Conservation (phyloP, 305 asterid species). For the Andrographis paniculata region DNA sequence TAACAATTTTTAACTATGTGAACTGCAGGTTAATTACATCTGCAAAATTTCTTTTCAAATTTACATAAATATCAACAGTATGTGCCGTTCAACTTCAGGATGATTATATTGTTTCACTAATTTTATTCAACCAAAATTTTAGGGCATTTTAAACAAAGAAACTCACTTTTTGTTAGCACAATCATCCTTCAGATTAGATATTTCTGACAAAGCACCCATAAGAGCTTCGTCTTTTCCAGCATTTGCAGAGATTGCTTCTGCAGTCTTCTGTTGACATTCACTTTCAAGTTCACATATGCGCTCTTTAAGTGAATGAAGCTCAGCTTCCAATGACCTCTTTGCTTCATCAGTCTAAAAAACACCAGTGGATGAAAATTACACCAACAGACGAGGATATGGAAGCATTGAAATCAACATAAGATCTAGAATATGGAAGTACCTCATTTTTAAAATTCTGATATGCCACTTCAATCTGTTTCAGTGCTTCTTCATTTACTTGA, state of each 20-base stretch:
- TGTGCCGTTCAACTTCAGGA: no score
- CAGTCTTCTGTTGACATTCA: slow-evolving; percentile 52
- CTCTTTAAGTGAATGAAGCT: slow-evolving; percentile 46
- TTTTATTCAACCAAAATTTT: not conserved
- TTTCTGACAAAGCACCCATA: slow-evolving; percentile 54
- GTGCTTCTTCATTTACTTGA: slow-evolving; percentile 75
- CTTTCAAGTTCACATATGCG: slow-evolving; percentile 56
- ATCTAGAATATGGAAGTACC: slow-evolving; percentile 27
- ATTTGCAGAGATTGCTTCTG: slow-evolving; percentile 59
- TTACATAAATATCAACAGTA: no score
- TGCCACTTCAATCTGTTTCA: slow-evolving; percentile 59
- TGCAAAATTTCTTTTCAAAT: no score
- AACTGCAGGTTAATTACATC: no score
- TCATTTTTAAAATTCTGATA: slow-evolving; percentile 57
- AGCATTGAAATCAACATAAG: slow-evolving; percentile 3
- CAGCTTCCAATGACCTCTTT: slow-evolving; percentile 65
- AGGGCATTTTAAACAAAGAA: slow-evolving; percentile 3
- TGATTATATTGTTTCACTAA: not conserved
- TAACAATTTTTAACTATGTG: no score
- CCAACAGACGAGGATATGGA: slow-evolving; percentile 7
- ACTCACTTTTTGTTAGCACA: slow-evolving; percentile 54
- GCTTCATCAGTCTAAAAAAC: slow-evolving; percentile 42
- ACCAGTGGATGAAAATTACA: slow-evolving; percentile 11
- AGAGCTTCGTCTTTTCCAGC: slow-evolving; percentile 77
- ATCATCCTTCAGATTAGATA: slow-evolving; percentile 60